These are phyloP conservation scores for Camellia granthamiana DNA, from an alignment of 148 eudicot species.

Conservation along the genomic window DNA sequence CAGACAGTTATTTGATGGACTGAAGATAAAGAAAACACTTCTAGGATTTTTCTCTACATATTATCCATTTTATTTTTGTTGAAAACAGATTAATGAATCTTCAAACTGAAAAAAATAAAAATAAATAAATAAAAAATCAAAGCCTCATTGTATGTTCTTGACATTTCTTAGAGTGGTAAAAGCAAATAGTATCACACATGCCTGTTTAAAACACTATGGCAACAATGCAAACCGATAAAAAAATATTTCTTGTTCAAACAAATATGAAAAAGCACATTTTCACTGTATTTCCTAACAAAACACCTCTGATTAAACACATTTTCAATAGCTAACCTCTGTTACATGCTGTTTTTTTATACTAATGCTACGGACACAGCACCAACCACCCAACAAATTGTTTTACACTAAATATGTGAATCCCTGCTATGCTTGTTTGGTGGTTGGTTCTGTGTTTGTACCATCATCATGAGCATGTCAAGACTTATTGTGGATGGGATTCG, in stretches of 20 bases:
- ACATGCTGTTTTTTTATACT: too few relatives aligned
- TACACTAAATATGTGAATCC: too few relatives aligned
- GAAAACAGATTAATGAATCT: too few relatives aligned
- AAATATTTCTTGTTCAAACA: background rate
- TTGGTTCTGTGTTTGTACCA: background rate
- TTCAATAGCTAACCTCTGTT: too few relatives aligned
- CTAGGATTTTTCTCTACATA: background rate
- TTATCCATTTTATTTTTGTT: too few relatives aligned
- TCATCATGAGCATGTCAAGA: constrained; percentile 26
- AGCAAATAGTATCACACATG: constrained; percentile 4
- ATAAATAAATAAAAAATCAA: background rate
- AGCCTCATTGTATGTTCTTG: background rate
- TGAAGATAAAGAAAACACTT: background rate
- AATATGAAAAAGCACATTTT: background rate
- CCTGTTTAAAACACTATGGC: background rate
- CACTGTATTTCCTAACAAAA: background rate
- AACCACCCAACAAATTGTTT: too few relatives aligned
- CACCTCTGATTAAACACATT: background rate
- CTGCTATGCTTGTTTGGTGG: too few relatives aligned
- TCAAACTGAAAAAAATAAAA: background rate
- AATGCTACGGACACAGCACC: too few relatives aligned
- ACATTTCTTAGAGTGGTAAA: background rate
- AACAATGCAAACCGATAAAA: constrained; percentile 6
- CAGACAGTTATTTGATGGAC: too few relatives aligned
- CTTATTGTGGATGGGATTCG: constrained; percentile 84